phyloP scores from a whole-genome alignment of 106 monocot genomes.

The Gastrodia elata region DNA sequence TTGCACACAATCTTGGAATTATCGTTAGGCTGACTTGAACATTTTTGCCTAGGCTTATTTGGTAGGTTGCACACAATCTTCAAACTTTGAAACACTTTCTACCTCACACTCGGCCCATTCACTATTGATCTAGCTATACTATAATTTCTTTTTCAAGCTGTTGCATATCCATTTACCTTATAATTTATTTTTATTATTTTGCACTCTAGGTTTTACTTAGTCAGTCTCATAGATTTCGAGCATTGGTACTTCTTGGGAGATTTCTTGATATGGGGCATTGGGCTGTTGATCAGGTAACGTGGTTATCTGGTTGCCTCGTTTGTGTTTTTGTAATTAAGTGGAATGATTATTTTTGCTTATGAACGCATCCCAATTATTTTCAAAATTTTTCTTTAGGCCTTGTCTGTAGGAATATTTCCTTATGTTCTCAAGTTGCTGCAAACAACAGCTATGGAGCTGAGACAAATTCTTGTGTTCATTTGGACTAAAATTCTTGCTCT shows the following conservation, averaged over 20 bases:
- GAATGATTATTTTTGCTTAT: background rate
- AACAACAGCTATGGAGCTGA: conserved; percentile 77
- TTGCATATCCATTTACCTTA: background rate
- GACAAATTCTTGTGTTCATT: conserved; percentile 92
- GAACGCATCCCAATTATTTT: background rate
- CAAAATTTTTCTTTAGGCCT: conserved; percentile 42
- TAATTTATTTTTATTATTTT: background rate
- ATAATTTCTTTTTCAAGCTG: background rate
- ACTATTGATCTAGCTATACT: background rate
- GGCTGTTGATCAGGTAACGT: conserved; percentile 88
- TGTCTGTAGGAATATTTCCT: conserved; percentile 95
- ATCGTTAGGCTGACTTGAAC: background rate
- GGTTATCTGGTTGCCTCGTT: background rate
- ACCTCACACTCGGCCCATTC: background rate
- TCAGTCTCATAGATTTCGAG: conserved; percentile 88
- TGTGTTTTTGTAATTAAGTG: background rate
- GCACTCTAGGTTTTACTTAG: conserved; percentile 79
- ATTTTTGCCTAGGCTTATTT: background rate
- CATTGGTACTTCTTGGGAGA: conserved; percentile 90
- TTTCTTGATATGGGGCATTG: conserved; percentile 98
- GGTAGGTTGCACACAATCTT: background rate
- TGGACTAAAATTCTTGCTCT: conserved; percentile 99
- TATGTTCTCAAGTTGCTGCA: conserved; percentile 90
- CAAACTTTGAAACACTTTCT: background rate
- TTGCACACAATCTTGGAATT: no score